Evolutionary conservation across 129 eudicot genomes (phyloP).

Genomic region (Heracleum sosnowskyi): DNA sequence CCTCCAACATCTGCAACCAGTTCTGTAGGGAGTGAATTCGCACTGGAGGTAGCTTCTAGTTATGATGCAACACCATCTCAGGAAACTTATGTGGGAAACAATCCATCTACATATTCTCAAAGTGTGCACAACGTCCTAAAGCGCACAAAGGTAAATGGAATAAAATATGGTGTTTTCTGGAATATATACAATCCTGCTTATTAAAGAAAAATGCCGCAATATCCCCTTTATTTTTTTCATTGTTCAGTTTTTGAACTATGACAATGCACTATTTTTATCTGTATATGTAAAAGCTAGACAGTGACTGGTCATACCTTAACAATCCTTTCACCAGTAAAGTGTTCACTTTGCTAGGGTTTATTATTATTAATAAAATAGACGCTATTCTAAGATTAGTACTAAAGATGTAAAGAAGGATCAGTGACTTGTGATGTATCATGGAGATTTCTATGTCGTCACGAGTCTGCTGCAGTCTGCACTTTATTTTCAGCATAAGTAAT

Average conservation of each 20-base stretch:
- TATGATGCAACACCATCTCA: conserved; percentile 27
- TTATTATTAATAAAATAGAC: background rate
- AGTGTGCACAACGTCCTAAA: conserved; percentile 24
- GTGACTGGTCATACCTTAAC: background rate
- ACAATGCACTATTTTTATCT: background rate
- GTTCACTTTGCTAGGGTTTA: background rate
- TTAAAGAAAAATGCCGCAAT: background rate
- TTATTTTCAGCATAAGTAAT: background rate
- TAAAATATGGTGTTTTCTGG: background rate
- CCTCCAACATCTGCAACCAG: conserved; percentile 40
- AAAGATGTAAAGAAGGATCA: background rate
- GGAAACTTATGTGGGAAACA: conserved; percentile 32
- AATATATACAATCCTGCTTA: background rate
- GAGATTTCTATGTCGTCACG: background rate
- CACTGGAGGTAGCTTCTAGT: conserved; percentile 38
- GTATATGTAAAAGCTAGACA: background rate
- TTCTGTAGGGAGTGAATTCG: conserved; percentile 41
- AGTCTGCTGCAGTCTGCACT: background rate
- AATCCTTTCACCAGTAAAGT: background rate
- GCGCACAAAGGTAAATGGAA: conserved; percentile 43
- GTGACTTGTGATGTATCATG: background rate
- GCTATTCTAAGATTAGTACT: background rate
- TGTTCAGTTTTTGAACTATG: background rate
- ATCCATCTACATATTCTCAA: conserved; percentile 33
- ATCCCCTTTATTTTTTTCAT: background rate